Base-by-base conservation (phyloP, 257 asterid species). In the Haberlea rhodopensis region DNA sequence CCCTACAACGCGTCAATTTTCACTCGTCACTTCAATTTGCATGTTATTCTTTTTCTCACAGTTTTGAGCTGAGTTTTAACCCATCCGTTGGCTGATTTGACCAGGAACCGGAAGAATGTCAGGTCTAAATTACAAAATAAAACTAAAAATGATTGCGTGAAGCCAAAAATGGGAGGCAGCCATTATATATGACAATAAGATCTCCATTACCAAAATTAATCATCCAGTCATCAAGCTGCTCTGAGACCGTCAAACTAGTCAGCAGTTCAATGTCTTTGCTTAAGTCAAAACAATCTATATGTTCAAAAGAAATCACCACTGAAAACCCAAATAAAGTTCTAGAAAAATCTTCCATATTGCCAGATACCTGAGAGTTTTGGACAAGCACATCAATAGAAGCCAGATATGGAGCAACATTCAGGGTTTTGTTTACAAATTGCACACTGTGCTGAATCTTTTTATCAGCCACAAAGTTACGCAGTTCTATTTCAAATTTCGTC, bases 401-500 rank as follows among this genome's bases (percentile, higher is more conserved):
- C n/a, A n/a, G n/a, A n/a, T n/a, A n/a, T n/a, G n/a, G n/a, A n/a
- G n/a, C n/a, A n/a, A n/a, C n/a, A n/a, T n/a, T n/a, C n/a, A n/a
- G n/a, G n/a, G n/a, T n/a, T n/a, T n/a, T n/a, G n/a, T n/a, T n/a
- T n/a, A n/a, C n/a, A n/a, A n/a, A n/a, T n/a, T n/a, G n/a, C n/a
- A n/a, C n/a, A n/a, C n/a, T n/a, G n/a, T n/a, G n/a, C n/a, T n/a
- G n/a, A n/a, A n/a, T n/a, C n/a, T n/a, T n/a, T n/a, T n/a, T n/a
- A n/a, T n/a, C n/a, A n/a, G n/a, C n/a, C n/a, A n/a, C n/a, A n/a
- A n/a, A n/a, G n/a, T n/a, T n/a, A n/a, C 92, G 94, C 46, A 91
- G 84, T 77, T 91, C 96, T 11, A 81, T 76, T 77, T 91, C 96
- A 63, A 83, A 89, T 71, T 91, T 85, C 54, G 95, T 85, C 61